Base-by-base conservation (phyloP, 495 filamentous ascomycete genomes). In the Zalerion maritima region DNA sequence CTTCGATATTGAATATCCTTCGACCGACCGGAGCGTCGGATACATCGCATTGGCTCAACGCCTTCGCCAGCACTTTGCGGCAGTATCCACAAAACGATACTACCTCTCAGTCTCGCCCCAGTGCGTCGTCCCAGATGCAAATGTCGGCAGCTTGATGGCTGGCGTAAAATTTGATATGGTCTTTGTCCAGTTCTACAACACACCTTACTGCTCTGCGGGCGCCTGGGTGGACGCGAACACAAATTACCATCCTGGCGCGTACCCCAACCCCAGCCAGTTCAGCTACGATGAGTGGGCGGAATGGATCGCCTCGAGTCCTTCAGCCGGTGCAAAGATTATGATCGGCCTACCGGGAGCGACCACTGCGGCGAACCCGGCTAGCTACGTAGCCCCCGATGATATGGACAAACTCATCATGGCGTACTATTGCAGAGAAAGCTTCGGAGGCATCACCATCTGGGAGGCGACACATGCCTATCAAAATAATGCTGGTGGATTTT, bases 371-470 rank as follows among this genome's bases (percentile, higher is more conserved):
- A 74, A 71, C 40, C 7, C 43, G 4, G 26, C 27, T 9, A 29
- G 26, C 2, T 36, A 47, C 4, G 36, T 43, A 2, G 40, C 75
- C 7, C 49, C 52, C 1, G 58, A 64, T 0, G 39, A 41, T 0
- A 62, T 76, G 33, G 65, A 58, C 11, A 41, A 50, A 20, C 32
- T 82, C 28, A 53, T 75, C 16, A 31, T 51, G 1, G 49, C 55
- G 20, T 73, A 68, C 42, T 57, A 65, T 37, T 51, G 40, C 13
- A 38, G 51, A n/a, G 27, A 54, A 3, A 57, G 52, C 4, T 82
- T 83, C 36, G 78, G 75, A 29, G 78, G 78, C 47, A 57, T 81
- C 10, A 75, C 78, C 67, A 40, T 84, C 6, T 83, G 74, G 72
- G 78, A 82, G 22, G 76, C 77, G 4, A 73, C 71, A 0, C 51